Evolutionary conservation across 2,329 filamentous ascomycete genomes (phyloP), one percentile per base, ranked within the genome.

Genomic region (Fusarium dlaminii): DNA sequence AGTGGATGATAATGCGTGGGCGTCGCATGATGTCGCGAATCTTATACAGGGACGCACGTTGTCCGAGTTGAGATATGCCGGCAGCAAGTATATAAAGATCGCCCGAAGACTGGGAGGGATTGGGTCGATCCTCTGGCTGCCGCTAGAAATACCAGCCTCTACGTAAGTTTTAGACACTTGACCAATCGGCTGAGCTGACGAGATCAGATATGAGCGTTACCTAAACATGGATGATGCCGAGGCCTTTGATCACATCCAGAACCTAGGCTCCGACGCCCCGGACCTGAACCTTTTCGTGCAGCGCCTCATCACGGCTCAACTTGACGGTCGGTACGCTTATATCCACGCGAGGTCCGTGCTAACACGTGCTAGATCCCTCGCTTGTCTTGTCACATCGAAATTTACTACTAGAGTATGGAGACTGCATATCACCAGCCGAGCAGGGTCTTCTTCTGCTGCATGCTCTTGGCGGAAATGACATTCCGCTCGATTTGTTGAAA

Each of bases 51-150:
- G 75, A 2, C 61, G 75, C 0, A 80, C 78, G 11, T 52, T 73
- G 3, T 68, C 77, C 0, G 81, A 82, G 8, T 42, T 82, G 22
- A 67, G 79, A 6, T 80, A 81, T 63, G 78, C 80, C 0, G 81
- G 81, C 0, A 80, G 76, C 34, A 82, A 82, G 59, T 82, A 82
- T 13, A 78, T 82, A 64, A 82, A 81, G 59, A 79, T 82, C 30
- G 79, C 78, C 0, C 69, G 81, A 6, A 71, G 75, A 34, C 70
- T 82, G 6, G 79, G 79, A 2, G 75, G 76, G 3, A 66, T 81
- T 6, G 80, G 81, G 1, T 75, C 79, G 1, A 67, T 82, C 6
- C 68, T 81, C 17, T 82, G 81, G 81, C 77, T 82, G 18, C 81
- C 81, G 0, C 22, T 78, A 12, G 77, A 79, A 11, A 74, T 82